Conservation (phyloP, 2,329 filamentous ascomycete species). For the Pyrenophora graminea region DNA sequence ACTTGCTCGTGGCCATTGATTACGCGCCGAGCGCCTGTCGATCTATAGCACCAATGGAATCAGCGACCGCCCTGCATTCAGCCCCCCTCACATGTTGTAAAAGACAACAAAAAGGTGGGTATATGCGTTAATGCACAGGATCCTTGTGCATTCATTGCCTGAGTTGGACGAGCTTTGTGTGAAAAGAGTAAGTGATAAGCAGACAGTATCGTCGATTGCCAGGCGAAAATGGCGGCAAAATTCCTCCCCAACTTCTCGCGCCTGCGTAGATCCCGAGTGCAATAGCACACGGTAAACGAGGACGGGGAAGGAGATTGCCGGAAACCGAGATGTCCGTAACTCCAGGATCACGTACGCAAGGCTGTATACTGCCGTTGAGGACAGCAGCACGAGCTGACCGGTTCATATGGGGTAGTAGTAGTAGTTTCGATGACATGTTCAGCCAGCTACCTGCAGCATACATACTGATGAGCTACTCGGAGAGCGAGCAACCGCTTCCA, state of each 20-base stretch:
- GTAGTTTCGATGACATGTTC: neutral
- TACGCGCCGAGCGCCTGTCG: conserved; percentile 16
- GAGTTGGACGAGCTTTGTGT: neutral
- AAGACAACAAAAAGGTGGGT: conserved; percentile 7
- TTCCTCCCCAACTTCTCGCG: conserved; percentile 1
- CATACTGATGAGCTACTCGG: neutral
- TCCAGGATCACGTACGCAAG: neutral
- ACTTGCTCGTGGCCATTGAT: conserved; percentile 11
- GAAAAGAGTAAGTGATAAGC: neutral
- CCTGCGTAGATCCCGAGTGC: neutral
- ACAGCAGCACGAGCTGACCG: neutral
- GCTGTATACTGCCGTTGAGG: conserved; percentile 6
- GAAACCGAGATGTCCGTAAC: conserved; percentile 3
- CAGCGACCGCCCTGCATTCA: conserved; percentile 13
- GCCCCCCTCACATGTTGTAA: conserved; percentile 3
- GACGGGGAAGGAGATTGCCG: neutral
- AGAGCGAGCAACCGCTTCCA: neutral
- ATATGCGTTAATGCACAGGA: conserved; percentile 9
- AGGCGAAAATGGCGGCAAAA: conserved; percentile 12
- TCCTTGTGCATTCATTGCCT: neutral
- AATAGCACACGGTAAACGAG: conserved; percentile 1
- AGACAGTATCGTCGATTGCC: neutral
- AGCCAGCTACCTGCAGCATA: neutral
- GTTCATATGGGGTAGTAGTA: neutral
- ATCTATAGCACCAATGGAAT: conserved; percentile 5